Evolutionary conservation across 2,329 filamentous ascomycete species (phyloP).

Genomic region (Escovopsis weberi): DNA sequence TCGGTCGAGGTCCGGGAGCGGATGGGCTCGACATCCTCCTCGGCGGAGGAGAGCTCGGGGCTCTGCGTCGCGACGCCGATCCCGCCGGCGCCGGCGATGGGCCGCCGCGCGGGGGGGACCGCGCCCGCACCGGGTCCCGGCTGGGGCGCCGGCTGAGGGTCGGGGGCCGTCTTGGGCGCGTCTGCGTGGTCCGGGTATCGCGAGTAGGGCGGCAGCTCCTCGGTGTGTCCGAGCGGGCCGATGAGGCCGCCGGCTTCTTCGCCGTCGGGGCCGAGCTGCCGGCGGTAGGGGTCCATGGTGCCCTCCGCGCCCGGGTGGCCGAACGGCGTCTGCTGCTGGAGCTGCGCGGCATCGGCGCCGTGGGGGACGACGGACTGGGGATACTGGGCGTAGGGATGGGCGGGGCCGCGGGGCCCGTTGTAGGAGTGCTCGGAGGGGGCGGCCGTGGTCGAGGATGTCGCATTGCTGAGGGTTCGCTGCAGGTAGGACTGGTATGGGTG

Average conservation of each 20-base stretch:
- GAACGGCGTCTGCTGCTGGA: conserved; percentile 38
- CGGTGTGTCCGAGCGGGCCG: conserved; percentile 74
- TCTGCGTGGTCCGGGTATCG: conserved; percentile 67
- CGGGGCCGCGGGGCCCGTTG: conserved; percentile 46
- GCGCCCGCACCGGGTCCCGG: background rate
- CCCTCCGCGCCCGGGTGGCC: conserved; percentile 55
- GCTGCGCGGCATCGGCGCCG: conserved; percentile 29
- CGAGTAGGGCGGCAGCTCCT: conserved; percentile 84
- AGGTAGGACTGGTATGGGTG: conserved; percentile 78
- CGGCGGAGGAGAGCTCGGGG: conserved; percentile 44
- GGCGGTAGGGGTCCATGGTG: conserved; percentile 44
- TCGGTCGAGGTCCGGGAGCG: conserved; percentile 35
- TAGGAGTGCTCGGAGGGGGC: conserved; percentile 24
- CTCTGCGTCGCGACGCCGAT: conserved; percentile 46
- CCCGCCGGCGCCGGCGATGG: conserved; percentile 43
- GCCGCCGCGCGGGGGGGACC: conserved; percentile 4
- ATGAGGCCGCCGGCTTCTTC: conserved; percentile 81
- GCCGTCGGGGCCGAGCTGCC: conserved; percentile 61
- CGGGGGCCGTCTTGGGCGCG: conserved; percentile 34
- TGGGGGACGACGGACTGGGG: conserved; percentile 54
- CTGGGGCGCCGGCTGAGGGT: background rate
- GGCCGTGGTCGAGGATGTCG: conserved; percentile 51
- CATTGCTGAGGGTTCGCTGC: conserved; percentile 54
- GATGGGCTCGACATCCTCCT: conserved; percentile 37
- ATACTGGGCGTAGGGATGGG: conserved; percentile 80